Evolutionary conservation across 2,329 filamentous ascomycete genomes (phyloP).

Genomic region (Emmonsia crescens): DNA sequence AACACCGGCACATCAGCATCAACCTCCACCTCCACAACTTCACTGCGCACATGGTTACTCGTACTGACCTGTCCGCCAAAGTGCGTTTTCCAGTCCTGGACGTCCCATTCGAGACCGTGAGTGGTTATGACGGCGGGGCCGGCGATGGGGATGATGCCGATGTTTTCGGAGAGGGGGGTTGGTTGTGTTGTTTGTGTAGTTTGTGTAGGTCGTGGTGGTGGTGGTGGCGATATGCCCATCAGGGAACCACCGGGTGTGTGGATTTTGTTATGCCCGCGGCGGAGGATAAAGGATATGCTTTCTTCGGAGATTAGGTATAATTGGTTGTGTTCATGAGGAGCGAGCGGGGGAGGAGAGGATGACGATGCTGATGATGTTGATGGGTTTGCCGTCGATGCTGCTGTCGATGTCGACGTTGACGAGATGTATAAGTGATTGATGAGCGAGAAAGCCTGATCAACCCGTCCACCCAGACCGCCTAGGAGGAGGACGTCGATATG

Average conservation of each 20-base stretch:
- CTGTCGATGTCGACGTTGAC: slow-evolving; percentile 2
- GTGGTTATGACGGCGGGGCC: slow-evolving; percentile 72
- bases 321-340: slow-evolving; percentile 27
- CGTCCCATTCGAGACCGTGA: slow-evolving; percentile 80
- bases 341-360: background rate
- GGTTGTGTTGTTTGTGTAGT: slow-evolving; percentile 1
- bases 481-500: slow-evolving; percentile 61
- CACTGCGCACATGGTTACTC: slow-evolving; percentile 63
- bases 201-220: background rate
- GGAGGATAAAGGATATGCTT: slow-evolving; percentile 74
- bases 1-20: slow-evolving; percentile 54
- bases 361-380: background rate
- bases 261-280: slow-evolving; percentile 56
- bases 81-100: slow-evolving; percentile 65
- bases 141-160: slow-evolving; percentile 77
- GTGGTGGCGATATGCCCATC: background rate
- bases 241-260: slow-evolving; percentile 42
- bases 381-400: slow-evolving; percentile 1
- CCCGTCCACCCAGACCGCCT: slow-evolving; percentile 76
- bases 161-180: slow-evolving; percentile 57
- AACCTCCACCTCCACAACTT: slow-evolving; percentile 44
- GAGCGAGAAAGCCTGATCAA: slow-evolving; percentile 85
- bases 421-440: slow-evolving; percentile 65
- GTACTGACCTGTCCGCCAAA: slow-evolving; percentile 67
- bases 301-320: slow-evolving; percentile 73